These are phyloP conservation scores for Haberlea rhodopensis DNA, from an alignment of 257 asterid species.

Conservation along the genomic window DNA sequence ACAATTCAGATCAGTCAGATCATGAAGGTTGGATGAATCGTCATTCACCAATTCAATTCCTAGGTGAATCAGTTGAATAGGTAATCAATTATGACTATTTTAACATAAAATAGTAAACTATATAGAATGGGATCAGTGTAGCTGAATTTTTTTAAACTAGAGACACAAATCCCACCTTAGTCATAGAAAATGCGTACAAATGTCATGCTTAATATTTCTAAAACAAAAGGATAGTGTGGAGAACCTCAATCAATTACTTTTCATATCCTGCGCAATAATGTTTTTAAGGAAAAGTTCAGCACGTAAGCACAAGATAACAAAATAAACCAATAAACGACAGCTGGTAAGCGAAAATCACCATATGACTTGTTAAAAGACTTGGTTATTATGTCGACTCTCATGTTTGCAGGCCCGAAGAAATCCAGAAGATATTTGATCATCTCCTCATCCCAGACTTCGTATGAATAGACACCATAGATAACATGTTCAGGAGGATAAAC, in stretches of 20 bases:
- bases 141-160: slow-evolving; percentile 13
- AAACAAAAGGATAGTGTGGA: slow-evolving; percentile 4
- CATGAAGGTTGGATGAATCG: neutral
- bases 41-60: slow-evolving; percentile 12
- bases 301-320: slow-evolving; percentile 13
- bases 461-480: slow-evolving; percentile 86
- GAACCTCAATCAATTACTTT: slow-evolving; percentile 4
- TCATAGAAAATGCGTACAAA: slow-evolving; percentile 18
- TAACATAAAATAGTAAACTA: slow-evolving; percentile 3
- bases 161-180: slow-evolving; percentile 17
- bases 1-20: slow-evolving; percentile 2
- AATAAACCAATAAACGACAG: slow-evolving; percentile 9
- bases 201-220: slow-evolving; percentile 20
- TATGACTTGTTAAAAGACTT: slow-evolving; percentile 61
- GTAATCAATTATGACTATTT: neutral
- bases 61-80: slow-evolving; percentile 11
- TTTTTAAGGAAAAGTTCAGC: slow-evolving; percentile 17
- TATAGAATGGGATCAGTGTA: slow-evolving; percentile 5
- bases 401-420: slow-evolving; percentile 85
- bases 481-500: slow-evolving; percentile 89
- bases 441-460: slow-evolving; percentile 78
- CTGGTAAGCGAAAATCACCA: slow-evolving; percentile 42
- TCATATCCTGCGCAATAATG: slow-evolving; percentile 8
- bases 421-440: slow-evolving; percentile 62
- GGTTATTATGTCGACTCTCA: slow-evolving; percentile 82